Evolutionary conservation across 2,329 filamentous ascomycete genomes (phyloP), one percentile per base, ranked within the genome.

Genomic region (Pseudocercospora cruenta): DNA sequence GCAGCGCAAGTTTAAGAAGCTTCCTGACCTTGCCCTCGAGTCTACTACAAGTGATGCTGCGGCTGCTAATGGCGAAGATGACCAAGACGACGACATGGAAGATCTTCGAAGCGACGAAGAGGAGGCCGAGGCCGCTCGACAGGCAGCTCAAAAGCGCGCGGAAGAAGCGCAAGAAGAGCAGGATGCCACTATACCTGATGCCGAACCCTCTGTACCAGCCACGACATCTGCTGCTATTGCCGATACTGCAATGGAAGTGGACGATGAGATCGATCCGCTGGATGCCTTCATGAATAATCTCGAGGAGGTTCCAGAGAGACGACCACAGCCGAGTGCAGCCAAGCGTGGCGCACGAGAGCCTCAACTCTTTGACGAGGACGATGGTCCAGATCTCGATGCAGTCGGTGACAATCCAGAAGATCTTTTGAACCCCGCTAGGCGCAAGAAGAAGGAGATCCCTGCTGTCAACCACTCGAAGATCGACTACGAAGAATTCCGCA

Each of bases 381-480:
- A 96, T 68, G 93, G 96, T 66, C 83, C 86, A 14, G 84, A 86
- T 64, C 78, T 90, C 59, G 87, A 87, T 36, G 85, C 88, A 33
- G 83, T 90, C 33, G 88, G 88, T 36, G 84, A 86, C 43, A 86
- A 89, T 71, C 86, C 86, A 2, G 88, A 90, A 72, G 87, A 90
- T 71, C 85, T 87, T 73, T 83, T 89, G 53, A 70, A 70, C 80
- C 74, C 90, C 85, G 54, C 54, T 33, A 85, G 90, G 83, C 85
- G 85, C 75, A 97, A 97, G 83, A 97, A 97, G 84, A 97, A 97
- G 80, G 95, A 98, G 67, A 89, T 98, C n/a, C 93, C 94, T 0
- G 85, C 84, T 0, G 86, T 96, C 62, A 90, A 99, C 79, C 96
- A 98, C 79, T 86, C 84, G 73, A 98, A 97, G 80, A 82, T 96